Evolutionary conservation across 441 rosid species (phyloP), one percentile per base, ranked within the genome.

Genomic region (Aleurites moluccanus): DNA sequence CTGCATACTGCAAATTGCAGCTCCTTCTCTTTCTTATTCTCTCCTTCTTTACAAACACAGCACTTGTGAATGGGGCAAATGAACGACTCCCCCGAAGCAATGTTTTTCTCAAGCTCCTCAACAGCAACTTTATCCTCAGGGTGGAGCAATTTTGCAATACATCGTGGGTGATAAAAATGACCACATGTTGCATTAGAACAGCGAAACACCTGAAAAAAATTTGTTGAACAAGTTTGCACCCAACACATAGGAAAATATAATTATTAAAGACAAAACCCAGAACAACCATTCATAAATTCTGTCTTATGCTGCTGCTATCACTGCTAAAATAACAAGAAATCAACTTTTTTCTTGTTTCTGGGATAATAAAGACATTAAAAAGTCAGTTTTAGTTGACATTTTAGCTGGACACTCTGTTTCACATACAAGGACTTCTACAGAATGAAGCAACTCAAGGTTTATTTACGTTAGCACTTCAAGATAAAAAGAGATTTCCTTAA

Each of bases 131-230:
- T 81, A 85, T 86, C 89, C 75, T 81, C 88, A 57, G 73, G 73
- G 64, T 76, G 79, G 71, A 91, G 85, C 81, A 84, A 83, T 78
- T 79, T 90, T 71, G 96, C 88, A 70, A 93, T 86, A 79, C 99
- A 96, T 10, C 35, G 80, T 35, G 99, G 91, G 74, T 96, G 99
- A 85, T 96, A 96, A 80, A 89, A 96, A 75, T 83, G 82, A 77
- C 98, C 94, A 52, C 99, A 96, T 49, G 94, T 93, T 63, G 97
- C 99, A 82, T 87, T 86, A 73, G 86, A 91, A 61, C 99, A 96
- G 50, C 78, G 86, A 76, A 92, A 92, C 74, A 93, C 99, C 99
- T 96, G 82, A 69, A 55, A 77, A 64, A 18, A 61, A 71, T n/a
- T 59, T 33, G 55, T 69, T 47, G 40, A 70, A 71, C 33, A 77